Conservation (phyloP, 306 rosid genomes). For the Acacia acuminata region DNA sequence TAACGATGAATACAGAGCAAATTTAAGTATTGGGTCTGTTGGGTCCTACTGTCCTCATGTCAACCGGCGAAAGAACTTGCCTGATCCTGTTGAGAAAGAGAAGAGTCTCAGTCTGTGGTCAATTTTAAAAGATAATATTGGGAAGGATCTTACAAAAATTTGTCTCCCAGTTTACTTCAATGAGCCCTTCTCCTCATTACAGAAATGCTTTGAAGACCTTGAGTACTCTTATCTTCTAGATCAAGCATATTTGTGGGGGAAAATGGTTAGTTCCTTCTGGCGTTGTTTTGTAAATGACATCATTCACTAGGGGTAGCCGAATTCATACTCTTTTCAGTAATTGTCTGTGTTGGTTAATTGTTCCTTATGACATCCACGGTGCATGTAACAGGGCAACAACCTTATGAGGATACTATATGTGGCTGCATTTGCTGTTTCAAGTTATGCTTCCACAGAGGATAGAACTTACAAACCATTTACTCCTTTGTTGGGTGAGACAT, state of each 20-base stretch:
- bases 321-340: neutral
- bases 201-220: slow-evolving; percentile 89
- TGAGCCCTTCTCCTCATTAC: slow-evolving; percentile 87
- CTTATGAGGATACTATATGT: slow-evolving; percentile 79
- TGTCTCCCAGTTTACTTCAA: slow-evolving; percentile 95
- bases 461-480: slow-evolving; percentile 95
- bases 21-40: slow-evolving; percentile 48
- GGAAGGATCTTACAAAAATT: slow-evolving; percentile 90
- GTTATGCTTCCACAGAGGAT: slow-evolving; percentile 83
- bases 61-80: slow-evolving; percentile 74
- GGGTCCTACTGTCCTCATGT: slow-evolving; percentile 61
- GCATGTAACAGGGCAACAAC: slow-evolving; percentile 59
- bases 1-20: slow-evolving; percentile 45
- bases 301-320: slow-evolving; percentile 8
- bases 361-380: slow-evolving; percentile 14
- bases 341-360: neutral
- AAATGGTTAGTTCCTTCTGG: slow-evolving; percentile 56
- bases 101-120: slow-evolving; percentile 89
- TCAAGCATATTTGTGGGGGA: slow-evolving; percentile 81
- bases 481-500: slow-evolving; percentile 94
- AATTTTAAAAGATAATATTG: slow-evolving; percentile 86
- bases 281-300: slow-evolving; percentile 11
- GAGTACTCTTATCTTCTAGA: slow-evolving; percentile 86
- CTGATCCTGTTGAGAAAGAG: slow-evolving; percentile 88
- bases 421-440: slow-evolving; percentile 97